A percentile compares a stretch with the other conserved stretches of the same genome.
phyloP scores from a whole-genome alignment of 2,329 filamentous ascomycete genomes.

The Boeremia lycopersici region DNA sequence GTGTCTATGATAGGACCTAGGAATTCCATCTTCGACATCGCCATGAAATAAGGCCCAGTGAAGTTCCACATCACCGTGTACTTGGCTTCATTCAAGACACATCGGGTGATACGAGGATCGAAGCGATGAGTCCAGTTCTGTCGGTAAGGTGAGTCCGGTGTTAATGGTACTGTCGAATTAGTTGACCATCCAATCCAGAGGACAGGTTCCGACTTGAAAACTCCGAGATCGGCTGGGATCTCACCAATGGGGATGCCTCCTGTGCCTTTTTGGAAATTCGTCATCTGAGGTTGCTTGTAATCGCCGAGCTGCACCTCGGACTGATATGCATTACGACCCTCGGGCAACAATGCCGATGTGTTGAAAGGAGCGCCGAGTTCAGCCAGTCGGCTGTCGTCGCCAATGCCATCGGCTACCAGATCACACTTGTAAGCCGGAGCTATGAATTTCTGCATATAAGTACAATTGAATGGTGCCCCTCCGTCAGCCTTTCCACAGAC shows the following conservation, averaged over 20 bases:
- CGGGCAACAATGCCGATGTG: constrained; percentile 35
- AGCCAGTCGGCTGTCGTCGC: constrained; percentile 25
- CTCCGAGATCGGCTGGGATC: constrained; percentile 30
- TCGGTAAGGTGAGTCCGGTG: constrained; percentile 26
- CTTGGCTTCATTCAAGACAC: constrained; percentile 42
- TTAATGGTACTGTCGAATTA: constrained; percentile 33
- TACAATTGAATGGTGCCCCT: constrained; percentile 42
- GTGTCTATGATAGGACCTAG: constrained; percentile 40
- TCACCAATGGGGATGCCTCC: constrained; percentile 40
- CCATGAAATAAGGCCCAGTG: constrained; percentile 35
- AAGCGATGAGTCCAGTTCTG: constrained; percentile 38
- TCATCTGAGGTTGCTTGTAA: constrained; percentile 36
- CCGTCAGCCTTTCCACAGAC: constrained; percentile 36
- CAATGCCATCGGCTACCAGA: constrained; percentile 29
- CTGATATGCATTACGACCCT: constrained; percentile 36
- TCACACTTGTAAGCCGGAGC: constrained; percentile 44
- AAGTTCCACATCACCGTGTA: constrained; percentile 44
- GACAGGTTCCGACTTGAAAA: constrained; percentile 43
- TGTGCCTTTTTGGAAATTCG: constrained; percentile 23
- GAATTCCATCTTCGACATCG: constrained; percentile 28
- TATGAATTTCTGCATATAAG: constrained; percentile 37
- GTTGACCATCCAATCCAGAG: constrained; percentile 45
- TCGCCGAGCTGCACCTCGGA: constrained; percentile 38
- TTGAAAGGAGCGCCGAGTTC: constrained; percentile 42
- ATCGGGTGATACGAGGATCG: constrained; percentile 39